Evolutionary conservation across 208 protist genomes (phyloP), one percentile per base, ranked within the genome.

Genomic region (Jaenimonas drosophilae): DNA sequence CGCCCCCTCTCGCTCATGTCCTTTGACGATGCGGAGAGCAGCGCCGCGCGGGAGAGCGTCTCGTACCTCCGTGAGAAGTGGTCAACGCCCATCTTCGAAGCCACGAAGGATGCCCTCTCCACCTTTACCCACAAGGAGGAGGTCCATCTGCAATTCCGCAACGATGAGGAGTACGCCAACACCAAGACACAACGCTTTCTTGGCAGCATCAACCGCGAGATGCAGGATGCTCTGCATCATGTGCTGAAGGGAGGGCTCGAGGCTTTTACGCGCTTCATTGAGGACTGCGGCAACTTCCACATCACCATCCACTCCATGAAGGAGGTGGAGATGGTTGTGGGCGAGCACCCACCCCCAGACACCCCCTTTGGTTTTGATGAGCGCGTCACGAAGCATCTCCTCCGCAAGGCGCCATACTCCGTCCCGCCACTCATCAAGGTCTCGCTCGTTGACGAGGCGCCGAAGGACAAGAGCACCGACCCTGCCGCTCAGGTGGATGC

Each of bases 151-250:
- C 16, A 83, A 11, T 87, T 96, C 57, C 81, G 58, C 42, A 61
- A 79, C 20, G 53, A 75, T 44, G 79, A 94, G 23, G 76, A 85
- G 31, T 98, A 98, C 65, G 69, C 63, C 5, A 80, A 88, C 25
- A 81, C 70, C 34, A 98, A 96, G 52, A 91, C 96, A 4, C 90
- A 97, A 55, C 64, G 79, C 9, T 86, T 97, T 50, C 68, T 98
- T 62, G 71, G 49, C 37, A 76, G 72, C 27, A 59, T 98, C 39
- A 86, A 86, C 44, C 64, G 92, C 25, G 76, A 95, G 55, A 98
- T 98, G 96, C 70, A 97, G 59, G 88, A 95, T 50, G 53, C 78
- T 0, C 56, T 96, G 23, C 69, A 70, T 46, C 67, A 75, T 54
- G 55, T 91, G 24, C 54, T 94, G 24, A 78, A 68, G 30, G 66